Base-by-base conservation (phyloP, 768 basidiomycete species). In the Steccherinum ochraceum region DNA sequence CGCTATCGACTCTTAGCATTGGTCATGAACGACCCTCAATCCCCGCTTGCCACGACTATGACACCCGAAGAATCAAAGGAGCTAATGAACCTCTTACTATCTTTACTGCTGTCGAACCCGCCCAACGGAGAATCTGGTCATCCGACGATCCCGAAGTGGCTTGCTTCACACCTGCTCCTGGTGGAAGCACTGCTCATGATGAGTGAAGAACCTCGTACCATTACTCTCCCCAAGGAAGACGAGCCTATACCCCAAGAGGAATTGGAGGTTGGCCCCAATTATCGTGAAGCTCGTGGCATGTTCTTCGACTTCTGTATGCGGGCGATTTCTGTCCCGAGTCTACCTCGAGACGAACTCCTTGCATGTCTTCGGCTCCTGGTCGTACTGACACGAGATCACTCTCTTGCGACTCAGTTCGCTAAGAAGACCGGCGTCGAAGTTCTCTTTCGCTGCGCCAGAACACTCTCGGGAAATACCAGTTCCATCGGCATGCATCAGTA, bases 1-100 rank as follows among this genome's bases (percentile, higher is more conserved):
- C 76, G 94, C 23, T 89, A 90, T 55, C 86, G 93, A 46, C 74
- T 98, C 4, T 75, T 96, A 24, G 93, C 93, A 4, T 71, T 95
- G 27, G 81, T 94, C 12, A 72, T 93, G 19, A 83, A 81, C 57
- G 92, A 94, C 61, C 78, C 79, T 2, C 80, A 83, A 0, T 77
- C 80, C 1, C 73, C 84, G 3, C 70, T 84, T 35, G 72, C 74
- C 5, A 19, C 21, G 18, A 51, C 65, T 19, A 58, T 68, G 52
- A 48, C 62, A 48, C 65, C 72, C 49, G 74, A 79, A 41, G 72
- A 82, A 35, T 74, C 78, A 47, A 74, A 75, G 50, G 70, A 67
- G 3, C 69, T 91, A 52, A 80, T 91, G 79, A 82, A 85, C 45
- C 73, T 75, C 51, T 69, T 92, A 20, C 67, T 92, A 18, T 81